These are phyloP conservation scores for Diaporthe humulicola DNA, from an alignment of 2,329 filamentous ascomycete genomes.

Conservation along the genomic window DNA sequence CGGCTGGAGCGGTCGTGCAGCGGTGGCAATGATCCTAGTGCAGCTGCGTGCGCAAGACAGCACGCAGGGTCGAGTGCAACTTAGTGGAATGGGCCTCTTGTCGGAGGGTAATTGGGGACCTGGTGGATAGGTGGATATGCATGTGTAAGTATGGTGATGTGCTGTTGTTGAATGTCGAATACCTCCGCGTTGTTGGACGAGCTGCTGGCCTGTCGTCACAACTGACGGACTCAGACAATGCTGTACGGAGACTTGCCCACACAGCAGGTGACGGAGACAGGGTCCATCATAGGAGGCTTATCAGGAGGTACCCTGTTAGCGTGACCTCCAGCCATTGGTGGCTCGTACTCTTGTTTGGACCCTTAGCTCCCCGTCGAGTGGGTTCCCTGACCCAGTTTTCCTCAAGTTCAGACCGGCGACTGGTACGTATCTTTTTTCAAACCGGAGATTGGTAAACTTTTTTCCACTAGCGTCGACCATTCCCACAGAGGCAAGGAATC, in stretches of 20 bases:
- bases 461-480: background rate
- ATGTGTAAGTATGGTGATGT: conserved; percentile 17
- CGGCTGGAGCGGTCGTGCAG: background rate
- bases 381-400: background rate
- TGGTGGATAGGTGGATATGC: background rate
- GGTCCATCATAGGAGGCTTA: background rate
- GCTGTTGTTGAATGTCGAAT: background rate
- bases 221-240: background rate
- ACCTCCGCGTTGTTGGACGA: background rate
- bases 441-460: too few species aligned
- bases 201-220: conserved; percentile 26
- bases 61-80: background rate
- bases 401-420: too few species aligned
- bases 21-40: background rate
- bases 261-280: background rate
- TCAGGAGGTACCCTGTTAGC: background rate
- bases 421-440: too few species aligned
- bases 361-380: background rate
- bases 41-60: background rate
- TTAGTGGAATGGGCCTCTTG: background rate
- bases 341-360: background rate
- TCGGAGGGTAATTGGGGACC: background rate
- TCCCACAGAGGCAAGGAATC: conserved; percentile 22
- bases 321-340: background rate
- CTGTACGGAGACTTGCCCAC: background rate